phyloP scores from a whole-genome alignment of 1,284 basidiomycete genomes.

The Rhodotorula mucilaginosa region DNA sequence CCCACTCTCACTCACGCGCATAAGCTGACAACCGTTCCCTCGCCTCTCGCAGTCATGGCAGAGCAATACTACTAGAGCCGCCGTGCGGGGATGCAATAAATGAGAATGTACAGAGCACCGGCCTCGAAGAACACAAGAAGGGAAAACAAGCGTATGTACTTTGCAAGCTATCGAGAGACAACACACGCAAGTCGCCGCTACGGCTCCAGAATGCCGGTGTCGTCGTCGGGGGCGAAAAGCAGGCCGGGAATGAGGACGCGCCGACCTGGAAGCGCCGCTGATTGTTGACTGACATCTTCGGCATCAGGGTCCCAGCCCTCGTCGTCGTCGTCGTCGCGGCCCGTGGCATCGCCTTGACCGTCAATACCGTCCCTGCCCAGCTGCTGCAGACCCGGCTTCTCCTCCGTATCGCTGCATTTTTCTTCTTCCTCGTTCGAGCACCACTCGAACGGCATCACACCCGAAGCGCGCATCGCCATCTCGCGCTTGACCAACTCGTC shows the following conservation, averaged over 20 bases:
- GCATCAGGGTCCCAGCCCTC: background rate
- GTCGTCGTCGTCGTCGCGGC: background rate
- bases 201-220: background rate
- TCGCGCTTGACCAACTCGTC: background rate
- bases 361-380: background rate
- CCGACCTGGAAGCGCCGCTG: background rate
- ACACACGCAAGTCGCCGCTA: background rate
- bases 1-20: background rate
- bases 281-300: background rate
- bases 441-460: background rate
- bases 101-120: background rate
- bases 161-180: background rate
- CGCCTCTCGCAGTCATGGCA: constrained; percentile 45
- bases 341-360: background rate
- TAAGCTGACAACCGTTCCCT: background rate
- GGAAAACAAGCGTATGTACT: background rate
- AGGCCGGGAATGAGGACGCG: background rate
- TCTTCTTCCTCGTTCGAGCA: background rate
- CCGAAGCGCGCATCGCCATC: background rate
- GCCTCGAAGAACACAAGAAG: background rate
- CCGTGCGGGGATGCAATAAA: background rate
- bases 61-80: constrained; percentile 45
- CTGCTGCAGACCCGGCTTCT: too few relatives aligned
- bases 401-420: background rate
- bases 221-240: background rate